Evolutionary conservation across 2,329 filamentous ascomycete species (phyloP), one percentile per base, ranked within the genome.

Genomic region (Colletotrichum zoysiae): DNA sequence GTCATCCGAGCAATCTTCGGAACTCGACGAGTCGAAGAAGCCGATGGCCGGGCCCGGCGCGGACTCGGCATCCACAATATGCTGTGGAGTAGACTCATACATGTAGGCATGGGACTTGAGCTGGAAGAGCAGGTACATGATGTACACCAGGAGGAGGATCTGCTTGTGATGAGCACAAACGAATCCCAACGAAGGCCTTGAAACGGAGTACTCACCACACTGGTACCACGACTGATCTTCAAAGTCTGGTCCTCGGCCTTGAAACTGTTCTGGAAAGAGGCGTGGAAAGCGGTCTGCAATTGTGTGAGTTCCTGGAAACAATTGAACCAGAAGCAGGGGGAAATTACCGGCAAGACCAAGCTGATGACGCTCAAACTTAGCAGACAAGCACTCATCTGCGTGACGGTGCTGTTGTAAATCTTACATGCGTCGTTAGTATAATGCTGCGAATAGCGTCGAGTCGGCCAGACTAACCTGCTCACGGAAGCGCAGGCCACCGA

Each of bases 341-440:
- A 46, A 18, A 82, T 76, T 82, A 93, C 92, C 1, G 95, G 95
- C 16, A 98, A 83, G 35, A 97, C 88, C 30, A 97, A 86, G 84
- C 95, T 97, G 82, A 94, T 95, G 73, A 97, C 95, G 78, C 93
- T 95, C 81, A 97, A 82, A 85, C 94, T 97, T 76, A 98, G 88
- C 76, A 98, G 86, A 83, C 94, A 97, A 63, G 95, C 95, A 79
- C 94, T 97, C 94, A 97, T 97, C 80, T 98, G 95, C 0, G 95
- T 97, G 70, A 97, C 94, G 30, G 94, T 97, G 82, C 91, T 96
- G 83, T 97, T 98, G 84, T 97, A 98, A 74, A 98, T 91, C 89
- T 93, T 65, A 35, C 1, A 30, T 38, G 18, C 14, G 35, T 42
- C 14, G 16, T 35, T 51, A 56, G 46, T 44, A 50, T 26, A 18